These are phyloP conservation scores for Dryas integrifolia DNA, from an alignment of 331 rosid species.

Conservation along the genomic window DNA sequence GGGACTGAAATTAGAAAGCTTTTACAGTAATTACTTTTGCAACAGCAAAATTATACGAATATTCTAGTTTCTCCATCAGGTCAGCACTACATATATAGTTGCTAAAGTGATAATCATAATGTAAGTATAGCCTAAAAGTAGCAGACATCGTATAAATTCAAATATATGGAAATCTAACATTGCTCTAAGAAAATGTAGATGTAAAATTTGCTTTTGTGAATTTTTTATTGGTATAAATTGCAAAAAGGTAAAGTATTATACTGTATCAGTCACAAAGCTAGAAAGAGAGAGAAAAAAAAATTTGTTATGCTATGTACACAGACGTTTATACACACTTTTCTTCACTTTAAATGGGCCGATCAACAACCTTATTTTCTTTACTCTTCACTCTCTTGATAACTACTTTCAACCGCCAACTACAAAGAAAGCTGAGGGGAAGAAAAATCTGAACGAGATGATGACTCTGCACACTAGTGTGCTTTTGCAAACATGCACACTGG, in stretches of 20 bases:
- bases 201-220: slow-evolving; percentile 4
- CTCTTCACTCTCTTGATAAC: not conserved
- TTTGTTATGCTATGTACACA: slow-evolving; percentile 10
- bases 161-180: too few relatives aligned
- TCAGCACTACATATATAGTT: too few relatives aligned
- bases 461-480: not conserved
- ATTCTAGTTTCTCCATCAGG: too few relatives aligned
- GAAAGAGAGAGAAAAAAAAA: not conserved
- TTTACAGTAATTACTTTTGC: too few relatives aligned
- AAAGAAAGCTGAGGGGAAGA: not conserved
- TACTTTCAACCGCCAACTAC: slow-evolving; percentile 18
- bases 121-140: too few relatives aligned
- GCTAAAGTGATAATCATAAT: too few relatives aligned
- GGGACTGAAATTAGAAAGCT: not conserved
- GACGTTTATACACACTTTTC: not conserved
- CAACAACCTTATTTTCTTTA: slow-evolving; percentile 13
- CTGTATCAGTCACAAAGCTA: not conserved
- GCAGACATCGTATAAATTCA: too few relatives aligned
- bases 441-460: not conserved
- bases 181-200: not conserved
- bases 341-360: not conserved
- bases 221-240: not conserved
- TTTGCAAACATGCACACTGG: slow-evolving; percentile 12
- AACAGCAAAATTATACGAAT: too few relatives aligned
- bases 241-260: not conserved